phyloP scores from a whole-genome alignment of 2,329 filamentous ascomycete genomes.

The Periconia sp. region DNA sequence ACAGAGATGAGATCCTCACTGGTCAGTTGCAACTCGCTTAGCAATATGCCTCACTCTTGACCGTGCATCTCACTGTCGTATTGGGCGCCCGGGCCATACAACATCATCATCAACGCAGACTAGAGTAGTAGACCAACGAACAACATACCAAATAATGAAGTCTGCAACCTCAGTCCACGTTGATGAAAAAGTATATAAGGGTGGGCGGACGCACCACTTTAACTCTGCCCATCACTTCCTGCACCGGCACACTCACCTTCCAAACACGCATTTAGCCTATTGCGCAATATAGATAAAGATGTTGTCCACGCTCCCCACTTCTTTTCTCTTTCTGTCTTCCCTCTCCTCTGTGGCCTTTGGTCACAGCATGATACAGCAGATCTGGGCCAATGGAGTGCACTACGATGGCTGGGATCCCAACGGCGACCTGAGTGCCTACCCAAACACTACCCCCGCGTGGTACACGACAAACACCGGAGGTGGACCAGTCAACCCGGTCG shows the following conservation, averaged over 20 bases:
- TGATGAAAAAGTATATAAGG: neutral
- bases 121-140: neutral
- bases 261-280: neutral
- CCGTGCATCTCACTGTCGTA: neutral
- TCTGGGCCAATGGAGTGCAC: conserved; percentile 8
- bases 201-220: neutral
- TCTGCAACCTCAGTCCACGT: no score
- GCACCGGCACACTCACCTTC: neutral
- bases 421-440: conserved; percentile 4
- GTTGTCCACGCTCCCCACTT: neutral
- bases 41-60: neutral
- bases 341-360: neutral
- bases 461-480: conserved; percentile 23
- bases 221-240: neutral
- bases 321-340: neutral
- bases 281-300: neutral
- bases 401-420: conserved; percentile 15
- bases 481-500: conserved; percentile 24
- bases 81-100: neutral
- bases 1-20: neutral
- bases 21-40: neutral
- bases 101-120: neutral
- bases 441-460: conserved; percentile 4
- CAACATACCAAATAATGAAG: neutral
- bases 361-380: conserved; percentile 2